A percentile compares a stretch with the other conserved stretches of the same genome.
Conservation (phyloP, 768 basidiomycete genomes). For the Psilocybe azurescens region DNA sequence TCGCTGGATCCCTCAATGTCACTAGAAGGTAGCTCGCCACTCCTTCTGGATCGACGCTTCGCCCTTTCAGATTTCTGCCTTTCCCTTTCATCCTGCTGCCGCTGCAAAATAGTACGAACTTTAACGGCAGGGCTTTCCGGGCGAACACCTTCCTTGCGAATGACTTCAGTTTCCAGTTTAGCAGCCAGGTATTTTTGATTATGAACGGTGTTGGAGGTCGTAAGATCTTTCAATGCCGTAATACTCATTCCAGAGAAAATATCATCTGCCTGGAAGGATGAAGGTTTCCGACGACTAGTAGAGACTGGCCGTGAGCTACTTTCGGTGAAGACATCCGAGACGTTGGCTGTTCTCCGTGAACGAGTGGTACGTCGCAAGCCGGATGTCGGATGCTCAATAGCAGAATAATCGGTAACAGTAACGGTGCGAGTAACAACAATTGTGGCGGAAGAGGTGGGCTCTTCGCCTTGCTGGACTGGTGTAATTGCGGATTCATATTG, state of each 20-base stretch:
- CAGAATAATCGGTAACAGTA: constrained; percentile 7
- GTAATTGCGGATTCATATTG: background rate
- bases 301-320: constrained; percentile 29
- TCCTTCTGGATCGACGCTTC: constrained; percentile 58
- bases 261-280: constrained; percentile 38
- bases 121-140: constrained; percentile 85
- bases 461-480: background rate
- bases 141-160: constrained; percentile 69
- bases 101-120: constrained; percentile 69
- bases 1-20: constrained; percentile 32
- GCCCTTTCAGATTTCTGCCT: constrained; percentile 63
- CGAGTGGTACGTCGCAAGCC: constrained; percentile 57
- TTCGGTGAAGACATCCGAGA: constrained; percentile 42
- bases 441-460: background rate
- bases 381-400: constrained; percentile 4
- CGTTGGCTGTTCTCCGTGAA: constrained; percentile 42
- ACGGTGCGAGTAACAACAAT: constrained; percentile 11
- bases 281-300: constrained; percentile 48
- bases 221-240: constrained; percentile 71
- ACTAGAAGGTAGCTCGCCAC: constrained; percentile 40
- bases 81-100: constrained; percentile 67
- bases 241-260: constrained; percentile 72
- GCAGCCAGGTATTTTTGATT: constrained; percentile 72
- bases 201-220: constrained; percentile 69
- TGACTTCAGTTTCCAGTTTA: constrained; percentile 70